Evolutionary conservation across 2,329 filamentous ascomycete genomes (phyloP).

Genomic region (Triangularia setosa): DNA sequence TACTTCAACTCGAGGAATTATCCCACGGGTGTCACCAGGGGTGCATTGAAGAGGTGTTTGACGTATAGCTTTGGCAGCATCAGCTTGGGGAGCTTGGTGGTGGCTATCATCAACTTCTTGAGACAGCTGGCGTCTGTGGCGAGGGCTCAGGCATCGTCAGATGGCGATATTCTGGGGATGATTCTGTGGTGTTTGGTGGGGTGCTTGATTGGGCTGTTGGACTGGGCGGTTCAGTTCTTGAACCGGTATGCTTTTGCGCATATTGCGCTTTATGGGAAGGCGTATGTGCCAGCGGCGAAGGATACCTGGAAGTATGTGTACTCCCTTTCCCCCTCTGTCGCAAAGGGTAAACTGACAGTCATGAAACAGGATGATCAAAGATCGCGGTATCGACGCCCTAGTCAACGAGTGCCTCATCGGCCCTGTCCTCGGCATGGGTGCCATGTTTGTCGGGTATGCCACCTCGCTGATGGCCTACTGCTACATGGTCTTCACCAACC

Average conservation of each 20-base stretch:
- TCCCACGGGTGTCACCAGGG: conserved; percentile 74
- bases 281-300: conserved; percentile 82
- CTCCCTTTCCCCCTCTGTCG: not conserved
- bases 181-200: conserved; percentile 71
- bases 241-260: conserved; percentile 92
- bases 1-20: conserved; percentile 74
- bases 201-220: conserved; percentile 71
- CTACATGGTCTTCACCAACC: conserved; percentile 80
- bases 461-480: conserved; percentile 79
- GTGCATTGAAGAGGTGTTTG: conserved; percentile 74
- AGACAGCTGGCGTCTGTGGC: conserved; percentile 80
- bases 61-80: conserved; percentile 94
- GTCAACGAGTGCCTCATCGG: conserved; percentile 84
- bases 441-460: conserved; percentile 77
- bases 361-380: conserved; percentile 67
- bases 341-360: conserved; percentile 8
- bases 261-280: conserved; percentile 87
- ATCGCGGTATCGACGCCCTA: conserved; percentile 85
- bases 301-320: conserved; percentile 69
- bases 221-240: conserved; percentile 84
- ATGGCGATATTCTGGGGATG: conserved; percentile 64
- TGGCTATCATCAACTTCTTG: conserved; percentile 82
- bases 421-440: conserved; percentile 70
- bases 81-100: conserved; percentile 76
- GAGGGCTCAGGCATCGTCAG: conserved; percentile 56